Conservation (phyloP, 176 grass and related monocot genomes). For the Pontederia paniculata region DNA sequence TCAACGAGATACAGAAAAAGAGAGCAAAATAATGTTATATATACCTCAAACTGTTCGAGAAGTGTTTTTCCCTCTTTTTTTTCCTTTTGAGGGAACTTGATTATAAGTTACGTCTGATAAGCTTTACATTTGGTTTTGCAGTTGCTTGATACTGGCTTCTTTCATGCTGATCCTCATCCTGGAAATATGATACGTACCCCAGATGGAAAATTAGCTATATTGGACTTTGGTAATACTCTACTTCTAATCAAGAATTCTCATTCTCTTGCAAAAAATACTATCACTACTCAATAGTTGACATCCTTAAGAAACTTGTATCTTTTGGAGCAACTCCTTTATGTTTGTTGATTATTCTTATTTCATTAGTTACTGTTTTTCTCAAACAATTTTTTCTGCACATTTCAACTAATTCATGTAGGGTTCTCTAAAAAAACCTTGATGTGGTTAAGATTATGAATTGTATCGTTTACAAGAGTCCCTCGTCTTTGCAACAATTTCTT, state of each 20-base stretch:
- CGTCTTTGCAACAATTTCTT: conserved; percentile 3
- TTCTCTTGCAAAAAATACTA: too few species aligned
- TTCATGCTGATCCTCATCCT: conserved; percentile 95
- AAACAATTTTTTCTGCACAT: not conserved
- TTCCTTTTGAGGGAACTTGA: not conserved
- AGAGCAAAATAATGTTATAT: too few species aligned
- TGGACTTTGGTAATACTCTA: conserved; percentile 80
- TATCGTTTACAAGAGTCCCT: not conserved
- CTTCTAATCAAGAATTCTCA: not conserved
- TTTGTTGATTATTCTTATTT: not conserved
- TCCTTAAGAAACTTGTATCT: too few species aligned
- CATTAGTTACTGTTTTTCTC: not conserved
- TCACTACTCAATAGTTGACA: too few species aligned
- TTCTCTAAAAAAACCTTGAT: conserved; percentile 7
- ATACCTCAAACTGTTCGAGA: not conserved
- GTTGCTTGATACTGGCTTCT: conserved; percentile 97
- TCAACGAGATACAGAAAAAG: too few species aligned
- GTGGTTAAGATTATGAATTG: too few species aligned
- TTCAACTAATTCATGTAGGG: not conserved
- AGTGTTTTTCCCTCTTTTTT: not conserved
- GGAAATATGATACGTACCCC: conserved; percentile 97
- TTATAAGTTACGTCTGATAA: not conserved
- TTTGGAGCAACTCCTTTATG: not conserved
- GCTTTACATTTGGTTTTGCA: conserved; percentile 25
- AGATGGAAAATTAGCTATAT: conserved; percentile 95